Percentiles rank a stretch among this genome's conserved stretches.
These are phyloP conservation scores for Golovinomyces cichoracearum DNA, from an alignment of 2,329 filamentous ascomycete species.

Conservation along the genomic window DNA sequence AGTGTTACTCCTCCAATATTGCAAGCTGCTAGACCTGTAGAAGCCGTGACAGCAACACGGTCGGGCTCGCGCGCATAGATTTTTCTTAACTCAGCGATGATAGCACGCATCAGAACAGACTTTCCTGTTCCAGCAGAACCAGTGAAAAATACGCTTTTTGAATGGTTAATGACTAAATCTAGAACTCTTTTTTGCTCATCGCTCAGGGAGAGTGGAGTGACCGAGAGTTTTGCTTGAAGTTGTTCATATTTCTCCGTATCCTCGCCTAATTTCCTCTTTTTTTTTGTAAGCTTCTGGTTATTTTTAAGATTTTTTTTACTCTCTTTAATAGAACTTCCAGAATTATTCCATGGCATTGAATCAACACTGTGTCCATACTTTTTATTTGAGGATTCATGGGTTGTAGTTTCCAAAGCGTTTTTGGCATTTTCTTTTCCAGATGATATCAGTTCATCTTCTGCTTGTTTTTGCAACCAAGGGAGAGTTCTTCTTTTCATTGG, in stretches of 20 bases:
- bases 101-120: constrained; percentile 79
- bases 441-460: constrained; percentile 13
- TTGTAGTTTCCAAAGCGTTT: not conserved
- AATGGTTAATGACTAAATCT: constrained; percentile 52
- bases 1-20: constrained; percentile 90
- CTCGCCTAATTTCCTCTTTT: constrained; percentile 6
- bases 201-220: constrained; percentile 29
- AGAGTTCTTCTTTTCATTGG: constrained; percentile 17
- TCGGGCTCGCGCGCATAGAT: constrained; percentile 58
- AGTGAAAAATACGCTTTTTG: constrained; percentile 89
- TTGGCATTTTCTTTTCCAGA: not conserved
- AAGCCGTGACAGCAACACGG: constrained; percentile 75
- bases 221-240: constrained; percentile 14
- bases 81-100: constrained; percentile 53
- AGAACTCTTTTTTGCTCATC: constrained; percentile 67
- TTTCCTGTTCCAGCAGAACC: constrained; percentile 92
- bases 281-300: constrained; percentile 25
- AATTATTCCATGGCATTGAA: constrained; percentile 40
- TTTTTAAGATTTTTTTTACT: constrained; percentile 48
- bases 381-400: too few relatives aligned
- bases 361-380: not conserved
- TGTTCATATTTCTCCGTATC: not conserved
- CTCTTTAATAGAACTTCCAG: constrained; percentile 52
- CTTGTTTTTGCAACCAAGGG: constrained; percentile 13
- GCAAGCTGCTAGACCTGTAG: constrained; percentile 82